Base-by-base conservation (phyloP, 1,139 yeast genomes). In the Geotrichum armillariae region DNA sequence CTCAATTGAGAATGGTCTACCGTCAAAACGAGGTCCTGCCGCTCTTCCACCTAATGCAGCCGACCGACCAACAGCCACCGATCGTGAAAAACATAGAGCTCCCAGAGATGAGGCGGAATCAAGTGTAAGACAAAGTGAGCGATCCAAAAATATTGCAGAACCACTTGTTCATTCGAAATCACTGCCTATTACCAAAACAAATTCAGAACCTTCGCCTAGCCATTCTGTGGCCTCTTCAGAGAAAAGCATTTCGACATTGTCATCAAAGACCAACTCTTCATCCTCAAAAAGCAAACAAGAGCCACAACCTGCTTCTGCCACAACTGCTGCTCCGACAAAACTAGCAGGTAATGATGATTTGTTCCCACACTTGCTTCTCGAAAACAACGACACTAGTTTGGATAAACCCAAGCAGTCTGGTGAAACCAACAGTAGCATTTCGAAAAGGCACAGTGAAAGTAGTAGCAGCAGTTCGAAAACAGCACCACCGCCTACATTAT, bases 311-410 rank as follows among this genome's bases (percentile, higher is more conserved):
- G 5, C 16, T 31, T 11, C 34, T 8, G 7, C 34, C 34, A n/a
- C 34, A 5, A 11, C 11, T 31, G 16, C 34, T 31, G 16, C 5
- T 31, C 14, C 12, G 34, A 31, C 7, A 31, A 31, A 31, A n/a
- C 12, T 17, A 12, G 11, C 44, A n/a, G 35, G 35, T 14, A 40
- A 29, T 8, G 53, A 52, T 20, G 55, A 52, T 31, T 33, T 52
- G 14, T 52, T 52, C 29, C 55, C 55, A n/a, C 55, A 52, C 29
- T 39, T 52, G 22, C 46, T 50, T 9, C 43, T 20, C 31, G 52
- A 49, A n/a, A 32, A 38, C 16, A 38, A 31, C 11, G 41, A 42
- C 12, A 11, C 35, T 11, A n/a, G n/a, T n/a, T 12, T 39, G 9
- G 41, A 23, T 9, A 23, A 36, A 7, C 3, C 39, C 9, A 31